These are phyloP conservation scores for Russula griseocarnosa DNA, from an alignment of 768 basidiomycete genomes.

Conservation along the genomic window DNA sequence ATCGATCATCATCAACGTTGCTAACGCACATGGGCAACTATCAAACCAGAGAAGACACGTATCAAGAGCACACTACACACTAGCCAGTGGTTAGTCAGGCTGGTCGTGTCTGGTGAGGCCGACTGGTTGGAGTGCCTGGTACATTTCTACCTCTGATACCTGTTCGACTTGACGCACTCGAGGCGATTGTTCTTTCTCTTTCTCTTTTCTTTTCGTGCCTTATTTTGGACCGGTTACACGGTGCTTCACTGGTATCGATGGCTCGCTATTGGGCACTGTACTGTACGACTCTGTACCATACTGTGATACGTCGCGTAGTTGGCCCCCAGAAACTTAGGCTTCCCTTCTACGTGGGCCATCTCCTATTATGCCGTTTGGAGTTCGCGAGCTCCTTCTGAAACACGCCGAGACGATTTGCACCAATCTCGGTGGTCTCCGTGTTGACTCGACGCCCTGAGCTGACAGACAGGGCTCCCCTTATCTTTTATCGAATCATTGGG, in stretches of 20 bases:
- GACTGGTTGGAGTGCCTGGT: not conserved
- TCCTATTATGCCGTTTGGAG: not conserved
- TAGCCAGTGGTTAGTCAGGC: no score
- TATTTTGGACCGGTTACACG: not conserved
- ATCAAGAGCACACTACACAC: not conserved
- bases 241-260: constrained; percentile 10
- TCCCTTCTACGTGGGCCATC: not conserved
- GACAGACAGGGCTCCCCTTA: not conserved
- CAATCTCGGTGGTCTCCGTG: not conserved
- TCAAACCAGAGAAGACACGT: not conserved
- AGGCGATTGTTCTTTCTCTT: not conserved
- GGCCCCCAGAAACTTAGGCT: not conserved
- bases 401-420: not conserved
- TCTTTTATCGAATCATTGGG: not conserved
- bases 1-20: not conserved
- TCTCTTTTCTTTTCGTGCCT: not conserved
- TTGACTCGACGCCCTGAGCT: not conserved
- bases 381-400: not conserved
- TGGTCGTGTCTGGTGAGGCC: no score
- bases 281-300: no score
- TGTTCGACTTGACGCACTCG: not conserved
- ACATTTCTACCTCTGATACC: not conserved
- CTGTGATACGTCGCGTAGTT: not conserved
- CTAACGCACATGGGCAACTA: not conserved
- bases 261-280: not conserved